Percentiles rank a stretch among this genome's conserved stretches.
phyloP scores from a whole-genome alignment of 1,139 yeast species.

The Yamadazyma pseudoaaseri region DNA sequence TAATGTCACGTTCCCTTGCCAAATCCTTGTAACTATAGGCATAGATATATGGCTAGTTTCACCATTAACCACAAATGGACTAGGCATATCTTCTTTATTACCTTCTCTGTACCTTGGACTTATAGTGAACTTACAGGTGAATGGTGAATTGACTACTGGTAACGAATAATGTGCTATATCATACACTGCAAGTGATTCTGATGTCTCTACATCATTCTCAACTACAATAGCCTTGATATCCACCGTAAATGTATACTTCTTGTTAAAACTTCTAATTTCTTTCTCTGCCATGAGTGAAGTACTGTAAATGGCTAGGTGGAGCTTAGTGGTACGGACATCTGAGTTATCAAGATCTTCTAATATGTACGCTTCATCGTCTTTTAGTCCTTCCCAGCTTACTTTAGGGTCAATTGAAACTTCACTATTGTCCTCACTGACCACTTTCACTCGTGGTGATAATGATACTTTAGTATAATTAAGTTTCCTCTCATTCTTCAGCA shows the following conservation, averaged over 20 bases:
- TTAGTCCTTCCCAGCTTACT: constrained; percentile 35
- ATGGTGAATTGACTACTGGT: constrained; percentile 36
- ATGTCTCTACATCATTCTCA: constrained; percentile 20
- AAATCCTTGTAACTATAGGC: constrained; percentile 47
- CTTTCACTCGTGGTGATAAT: constrained; percentile 21
- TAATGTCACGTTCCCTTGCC: constrained; percentile 38
- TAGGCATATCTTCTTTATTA: constrained; percentile 35
- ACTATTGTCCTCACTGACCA: constrained; percentile 15
- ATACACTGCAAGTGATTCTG: constrained; percentile 21
- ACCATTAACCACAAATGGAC: constrained; percentile 33
- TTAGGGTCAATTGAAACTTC: constrained; percentile 22
- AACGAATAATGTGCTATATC: constrained; percentile 27
- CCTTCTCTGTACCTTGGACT: constrained; percentile 35
- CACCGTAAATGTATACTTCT: constrained; percentile 16
- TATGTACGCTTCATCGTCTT: constrained; percentile 42
- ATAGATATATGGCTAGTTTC: constrained; percentile 20
- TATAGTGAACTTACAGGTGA: constrained; percentile 31
- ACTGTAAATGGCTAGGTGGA: constrained; percentile 26
- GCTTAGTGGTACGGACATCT: constrained; percentile 3
- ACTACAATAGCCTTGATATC: constrained; percentile 25
- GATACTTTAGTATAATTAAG: constrained; percentile 21
- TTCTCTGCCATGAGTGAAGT: constrained; percentile 14
- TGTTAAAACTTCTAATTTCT: constrained; percentile 7
- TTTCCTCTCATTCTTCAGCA: constrained; percentile 17
- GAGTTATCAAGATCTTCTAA: constrained; percentile 16